Percentiles rank a stretch among this genome's conserved stretches.
Conservation (phyloP, 202 grass and related monocot genomes). For the Eragrostis tef region DNA sequence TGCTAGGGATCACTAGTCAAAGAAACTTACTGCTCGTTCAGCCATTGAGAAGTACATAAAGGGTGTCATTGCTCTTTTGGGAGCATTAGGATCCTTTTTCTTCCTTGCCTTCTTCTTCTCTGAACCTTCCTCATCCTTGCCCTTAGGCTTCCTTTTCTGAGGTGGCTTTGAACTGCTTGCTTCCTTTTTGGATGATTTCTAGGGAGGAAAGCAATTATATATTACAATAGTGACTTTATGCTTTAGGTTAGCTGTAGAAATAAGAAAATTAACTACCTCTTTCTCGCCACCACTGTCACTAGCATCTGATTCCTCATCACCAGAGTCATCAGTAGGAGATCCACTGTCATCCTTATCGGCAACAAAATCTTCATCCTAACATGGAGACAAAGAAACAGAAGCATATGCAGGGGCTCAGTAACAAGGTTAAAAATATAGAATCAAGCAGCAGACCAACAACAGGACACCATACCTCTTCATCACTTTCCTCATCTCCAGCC, state of each 20-base stretch:
- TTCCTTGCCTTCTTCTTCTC: slow-evolving; percentile 89
- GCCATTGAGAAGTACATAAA: slow-evolving; percentile 99
- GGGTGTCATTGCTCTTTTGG: slow-evolving; percentile 85
- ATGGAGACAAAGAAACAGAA: slow-evolving; percentile 41
- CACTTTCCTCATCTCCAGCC: slow-evolving; percentile 89
- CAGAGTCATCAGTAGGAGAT: slow-evolving; percentile 97
- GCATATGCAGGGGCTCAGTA: not conserved
- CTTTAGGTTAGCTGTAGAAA: slow-evolving; percentile 29
- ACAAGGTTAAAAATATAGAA: no score
- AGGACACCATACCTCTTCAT: slow-evolving; percentile 79
- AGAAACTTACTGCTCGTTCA: slow-evolving; percentile 75
- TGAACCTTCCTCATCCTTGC: slow-evolving; percentile 64
- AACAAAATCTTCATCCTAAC: slow-evolving; percentile 99
- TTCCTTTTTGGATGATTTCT: slow-evolving; percentile 79
- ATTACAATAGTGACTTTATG: slow-evolving; percentile 23
- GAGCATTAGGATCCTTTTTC: slow-evolving; percentile 97
- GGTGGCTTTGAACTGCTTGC: slow-evolving; percentile 65
- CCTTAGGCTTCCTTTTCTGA: slow-evolving; percentile 66
- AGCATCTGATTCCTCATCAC: slow-evolving; percentile 79
- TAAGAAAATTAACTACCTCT: slow-evolving; percentile 57
- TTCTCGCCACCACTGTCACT: slow-evolving; percentile 84
- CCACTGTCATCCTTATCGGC: slow-evolving; percentile 88
- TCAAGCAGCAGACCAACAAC: not conserved
- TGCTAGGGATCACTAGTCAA: not conserved
- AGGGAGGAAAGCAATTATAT: slow-evolving; percentile 13